Base-by-base conservation (phyloP, 2,329 filamentous ascomycete genomes). In the Aspergillus persii region DNA sequence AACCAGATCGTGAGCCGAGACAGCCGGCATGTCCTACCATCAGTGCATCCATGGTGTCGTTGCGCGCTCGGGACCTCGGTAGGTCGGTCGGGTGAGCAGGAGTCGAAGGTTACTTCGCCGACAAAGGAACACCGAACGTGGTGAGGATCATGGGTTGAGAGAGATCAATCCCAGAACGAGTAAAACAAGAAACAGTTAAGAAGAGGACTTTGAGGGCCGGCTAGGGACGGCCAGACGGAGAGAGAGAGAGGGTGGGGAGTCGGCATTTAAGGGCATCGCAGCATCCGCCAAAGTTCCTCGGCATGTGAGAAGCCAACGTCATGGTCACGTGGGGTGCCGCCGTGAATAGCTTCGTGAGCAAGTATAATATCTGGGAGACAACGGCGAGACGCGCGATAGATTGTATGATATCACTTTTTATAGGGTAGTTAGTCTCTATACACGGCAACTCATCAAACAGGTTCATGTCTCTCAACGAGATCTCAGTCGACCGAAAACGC, bases 261-360 rank as follows among this genome's bases (percentile, higher is more conserved):
- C 67, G 70, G 69, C 66, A 71, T 33, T 63, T 68, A 66, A 62
- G 51, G 56, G 55, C 57, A 62, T 58, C 31, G 50, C 57, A 64
- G 64, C 58, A 60, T 69, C 68, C 68, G 68, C 63, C 53, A 61
- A 69, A 70, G 68, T 70, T 68, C 74, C 74, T 75, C 73, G 74
- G 74, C 74, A 76, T 76, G 74, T 76, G 73, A 75, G 71, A 63
- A 54, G 36, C 41, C 48, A 67, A 73, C 68, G 70, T 70, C 67
- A 74, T 71, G 64, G 63, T 70, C 73, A 75, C 72, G 72, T 74
- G 71, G 53, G 27, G 18, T 23, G 2, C 18, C 18, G 18, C 18
- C 18, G 18, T 23, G 18, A 23, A 23, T 23, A 23, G 18, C 18
- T 23, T 23, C 2, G 18, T 23, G 18, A 23, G 18, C 18, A 23